Conservation (phyloP, 1,284 basidiomycete genomes). For the Bjerkandera adusta region DNA sequence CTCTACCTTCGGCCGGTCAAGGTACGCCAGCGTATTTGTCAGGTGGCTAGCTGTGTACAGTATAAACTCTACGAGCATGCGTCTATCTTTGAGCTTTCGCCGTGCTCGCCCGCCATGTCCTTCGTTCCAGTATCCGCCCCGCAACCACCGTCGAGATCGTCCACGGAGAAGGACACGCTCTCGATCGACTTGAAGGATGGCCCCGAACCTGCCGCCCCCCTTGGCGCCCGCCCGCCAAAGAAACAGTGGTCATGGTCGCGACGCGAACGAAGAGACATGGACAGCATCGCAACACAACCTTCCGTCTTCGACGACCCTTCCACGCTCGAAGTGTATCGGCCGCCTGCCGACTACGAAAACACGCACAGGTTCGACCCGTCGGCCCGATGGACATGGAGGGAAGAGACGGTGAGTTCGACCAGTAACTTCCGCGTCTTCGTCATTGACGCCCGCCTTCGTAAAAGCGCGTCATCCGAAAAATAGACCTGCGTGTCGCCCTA, state of each 20-base stretch:
- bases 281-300: slow-evolving; percentile 33
- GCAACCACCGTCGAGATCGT: neutral
- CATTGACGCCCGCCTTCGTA: slow-evolving; percentile 2
- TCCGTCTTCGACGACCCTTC: slow-evolving; percentile 46
- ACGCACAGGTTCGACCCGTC: slow-evolving; percentile 61
- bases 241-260: slow-evolving; percentile 20
- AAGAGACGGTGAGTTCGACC: slow-evolving; percentile 50
- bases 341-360: slow-evolving; percentile 59
- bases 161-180: slow-evolving; percentile 11
- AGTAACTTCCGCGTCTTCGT: neutral
- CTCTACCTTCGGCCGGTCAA: neutral
- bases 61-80: too few species aligned
- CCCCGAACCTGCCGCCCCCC: neutral
- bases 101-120: slow-evolving; percentile 9
- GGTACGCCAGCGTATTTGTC: too few species aligned
- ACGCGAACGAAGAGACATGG: slow-evolving; percentile 24
- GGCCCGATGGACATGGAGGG: slow-evolving; percentile 68
- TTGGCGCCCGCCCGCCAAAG: neutral
- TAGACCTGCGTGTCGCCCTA: slow-evolving; percentile 60
- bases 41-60: too few species aligned
- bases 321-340: slow-evolving; percentile 52
- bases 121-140: neutral
- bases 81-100: too few species aligned
- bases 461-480: slow-evolving; percentile 56
- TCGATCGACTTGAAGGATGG: slow-evolving; percentile 1